A percentile compares a stretch with the other conserved stretches of the same genome.
phyloP scores from a whole-genome alignment of 2,329 filamentous ascomycete species.

The Epichloe sibirici region DNA sequence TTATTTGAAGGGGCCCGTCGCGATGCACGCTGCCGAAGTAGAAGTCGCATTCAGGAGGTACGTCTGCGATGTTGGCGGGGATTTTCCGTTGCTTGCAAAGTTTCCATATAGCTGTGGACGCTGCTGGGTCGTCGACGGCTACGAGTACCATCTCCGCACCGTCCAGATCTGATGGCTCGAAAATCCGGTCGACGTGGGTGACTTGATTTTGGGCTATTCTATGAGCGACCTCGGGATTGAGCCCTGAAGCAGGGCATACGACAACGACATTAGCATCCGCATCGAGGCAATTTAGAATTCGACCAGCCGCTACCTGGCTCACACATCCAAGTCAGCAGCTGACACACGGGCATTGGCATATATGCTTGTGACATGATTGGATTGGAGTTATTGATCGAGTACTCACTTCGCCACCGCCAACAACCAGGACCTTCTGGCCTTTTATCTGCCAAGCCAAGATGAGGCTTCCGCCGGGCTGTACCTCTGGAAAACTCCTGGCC shows the following conservation, averaged over 20 bases:
- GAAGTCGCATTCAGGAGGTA: constrained; percentile 93
- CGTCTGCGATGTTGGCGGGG: constrained; percentile 91
- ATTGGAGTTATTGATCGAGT: constrained; percentile 6
- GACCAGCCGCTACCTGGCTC: constrained; percentile 77
- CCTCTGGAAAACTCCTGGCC: constrained; percentile 52
- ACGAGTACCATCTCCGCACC: constrained; percentile 77
- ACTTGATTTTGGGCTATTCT: constrained; percentile 67
- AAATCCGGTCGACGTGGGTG: constrained; percentile 68
- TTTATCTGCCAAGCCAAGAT: constrained; percentile 94
- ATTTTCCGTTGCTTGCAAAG: constrained; percentile 77
- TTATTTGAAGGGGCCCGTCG: constrained; percentile 90
- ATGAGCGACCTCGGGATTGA: constrained; percentile 80
- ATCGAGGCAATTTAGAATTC: constrained; percentile 88
- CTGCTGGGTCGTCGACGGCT: constrained; percentile 83
- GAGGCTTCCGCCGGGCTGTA: constrained; percentile 83
- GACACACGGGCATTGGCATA: neutral
- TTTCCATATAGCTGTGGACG: constrained; percentile 86
- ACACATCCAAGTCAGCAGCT: constrained; percentile 9
- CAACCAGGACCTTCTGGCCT: constrained; percentile 78
- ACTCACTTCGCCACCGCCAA: constrained; percentile 85
- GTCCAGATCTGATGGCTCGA: constrained; percentile 79
- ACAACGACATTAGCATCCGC: constrained; percentile 86
- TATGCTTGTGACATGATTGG: neutral
- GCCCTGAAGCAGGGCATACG: constrained; percentile 64
- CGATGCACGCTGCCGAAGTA: constrained; percentile 96